phyloP scores from a whole-genome alignment of 495 filamentous ascomycete species.

The Daldinia concentrica region DNA sequence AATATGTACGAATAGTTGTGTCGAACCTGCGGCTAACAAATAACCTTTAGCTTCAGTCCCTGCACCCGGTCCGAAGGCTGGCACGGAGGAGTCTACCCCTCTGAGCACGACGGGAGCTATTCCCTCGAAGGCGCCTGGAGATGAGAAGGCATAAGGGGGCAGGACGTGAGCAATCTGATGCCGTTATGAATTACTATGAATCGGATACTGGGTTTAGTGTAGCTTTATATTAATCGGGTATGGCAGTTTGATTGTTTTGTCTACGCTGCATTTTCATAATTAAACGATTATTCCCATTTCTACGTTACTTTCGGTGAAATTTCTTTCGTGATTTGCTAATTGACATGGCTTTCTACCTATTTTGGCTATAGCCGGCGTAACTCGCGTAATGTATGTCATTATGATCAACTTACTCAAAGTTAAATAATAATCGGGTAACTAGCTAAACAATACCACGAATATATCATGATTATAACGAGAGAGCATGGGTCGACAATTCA shows the following conservation, averaged over 20 bases:
- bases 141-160: constrained; percentile 30
- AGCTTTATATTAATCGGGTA: constrained; percentile 26
- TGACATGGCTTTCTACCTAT: too few species aligned
- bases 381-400: too few species aligned
- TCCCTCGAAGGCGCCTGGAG: constrained; percentile 36
- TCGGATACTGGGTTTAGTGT: constrained; percentile 14
- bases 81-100: constrained; percentile 32
- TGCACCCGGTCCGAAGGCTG: constrained; percentile 35
- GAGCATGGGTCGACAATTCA: too few species aligned
- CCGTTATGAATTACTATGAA: constrained; percentile 27
- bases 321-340: too few species aligned
- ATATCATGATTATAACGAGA: too few species aligned
- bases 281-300: too few species aligned
- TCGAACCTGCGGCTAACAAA: constrained; percentile 6
- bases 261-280: neutral
- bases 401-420: too few species aligned
- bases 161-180: constrained; percentile 5
- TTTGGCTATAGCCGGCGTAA: too few species aligned
- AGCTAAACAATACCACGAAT: too few species aligned
- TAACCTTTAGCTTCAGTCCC: constrained; percentile 26
- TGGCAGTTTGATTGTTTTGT: constrained; percentile 10
- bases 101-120: constrained; percentile 31
- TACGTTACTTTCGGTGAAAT: neutral
- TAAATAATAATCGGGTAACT: too few species aligned
- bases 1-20: neutral